Evolutionary conservation across 2,329 filamentous ascomycete genomes (phyloP), one percentile per base, ranked within the genome.

Genomic region (Tricladium varicosporioides): DNA sequence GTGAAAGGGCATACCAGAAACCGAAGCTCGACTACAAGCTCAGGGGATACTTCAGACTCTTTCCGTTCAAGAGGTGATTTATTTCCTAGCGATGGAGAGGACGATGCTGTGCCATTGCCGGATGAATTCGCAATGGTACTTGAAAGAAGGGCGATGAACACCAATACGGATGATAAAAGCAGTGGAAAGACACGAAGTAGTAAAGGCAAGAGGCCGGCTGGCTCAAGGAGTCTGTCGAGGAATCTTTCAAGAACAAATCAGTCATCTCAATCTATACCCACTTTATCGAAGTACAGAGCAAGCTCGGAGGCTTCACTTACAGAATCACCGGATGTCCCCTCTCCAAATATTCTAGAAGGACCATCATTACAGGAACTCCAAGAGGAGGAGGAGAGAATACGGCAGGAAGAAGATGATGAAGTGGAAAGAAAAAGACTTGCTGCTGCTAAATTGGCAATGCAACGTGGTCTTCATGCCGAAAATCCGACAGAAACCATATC

Each of bases 111-210:
- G n/a, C 90, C 92, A 11, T 75, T 97, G 15, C 91, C 93, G 66
- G 93, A 97, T 69, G 92, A 97, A 68, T 95, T 97, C 65, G 90
- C 92, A 2, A 86, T 96, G 70, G 85, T 86, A 2, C 78, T 97
- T 60, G 87, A 92, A 59, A 83, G 88, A 52, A 84, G 88, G 63
- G 82, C 80, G n/a, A 84, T 81, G 1, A 75, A 75, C 2, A 70
- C 76, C 31, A 76, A 75, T 44, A 76, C 76, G 14, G 91, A 94
- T 56, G 88, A 91, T 67, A 81, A 82, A 47, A 87, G 86, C 63
- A 92, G 88, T 66, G 83, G 80, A 47, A 88, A 81, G 61, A 85
- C 81, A 18, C 74, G 75, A 59, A 82, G 79, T 60, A 85, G 80
- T 63, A 85, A 85, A 62, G 83, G 83, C 0, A 86, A 86, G 67